Evolutionary conservation across 805 yeast genomes (phyloP).

Genomic region (Suhomyces kilbournensis): DNA sequence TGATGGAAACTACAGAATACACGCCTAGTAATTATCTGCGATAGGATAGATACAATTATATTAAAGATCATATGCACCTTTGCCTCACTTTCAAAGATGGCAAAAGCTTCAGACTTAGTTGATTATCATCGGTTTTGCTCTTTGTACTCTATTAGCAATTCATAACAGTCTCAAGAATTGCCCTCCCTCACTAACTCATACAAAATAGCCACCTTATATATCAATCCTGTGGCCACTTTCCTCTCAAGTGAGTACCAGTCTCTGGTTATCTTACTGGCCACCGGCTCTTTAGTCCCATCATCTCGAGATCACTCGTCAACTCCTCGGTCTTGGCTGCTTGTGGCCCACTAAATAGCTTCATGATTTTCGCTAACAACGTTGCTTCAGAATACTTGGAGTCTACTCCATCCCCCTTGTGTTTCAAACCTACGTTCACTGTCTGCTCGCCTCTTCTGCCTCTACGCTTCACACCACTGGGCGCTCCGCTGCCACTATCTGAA

Average conservation of each 20-base stretch:
- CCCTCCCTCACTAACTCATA: too few species aligned
- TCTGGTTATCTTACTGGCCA: conserved; percentile 34
- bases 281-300: conserved; percentile 33
- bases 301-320: conserved; percentile 31
- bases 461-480: conserved; percentile 23
- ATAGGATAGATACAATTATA: too few species aligned
- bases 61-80: too few species aligned
- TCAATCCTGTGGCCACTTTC: too few species aligned
- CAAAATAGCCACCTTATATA: too few species aligned
- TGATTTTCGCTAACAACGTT: conserved; percentile 37
- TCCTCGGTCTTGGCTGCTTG: conserved; percentile 33
- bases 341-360: conserved; percentile 43
- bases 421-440: background rate
- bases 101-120: too few species aligned
- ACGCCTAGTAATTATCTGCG: background rate
- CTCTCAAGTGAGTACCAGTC: too few species aligned
- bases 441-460: conserved; percentile 35
- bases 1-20: background rate
- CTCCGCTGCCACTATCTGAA: conserved; percentile 16
- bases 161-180: too few species aligned
- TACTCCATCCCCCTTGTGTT: conserved; percentile 9
- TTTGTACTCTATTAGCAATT: too few species aligned
- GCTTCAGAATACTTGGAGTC: conserved; percentile 32
- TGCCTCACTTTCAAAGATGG: background rate
- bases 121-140: too few species aligned